A percentile compares a stretch with the other conserved stretches of the same genome.
Conservation (phyloP, 176 grass and related monocot genomes). For the Canna indica region DNA sequence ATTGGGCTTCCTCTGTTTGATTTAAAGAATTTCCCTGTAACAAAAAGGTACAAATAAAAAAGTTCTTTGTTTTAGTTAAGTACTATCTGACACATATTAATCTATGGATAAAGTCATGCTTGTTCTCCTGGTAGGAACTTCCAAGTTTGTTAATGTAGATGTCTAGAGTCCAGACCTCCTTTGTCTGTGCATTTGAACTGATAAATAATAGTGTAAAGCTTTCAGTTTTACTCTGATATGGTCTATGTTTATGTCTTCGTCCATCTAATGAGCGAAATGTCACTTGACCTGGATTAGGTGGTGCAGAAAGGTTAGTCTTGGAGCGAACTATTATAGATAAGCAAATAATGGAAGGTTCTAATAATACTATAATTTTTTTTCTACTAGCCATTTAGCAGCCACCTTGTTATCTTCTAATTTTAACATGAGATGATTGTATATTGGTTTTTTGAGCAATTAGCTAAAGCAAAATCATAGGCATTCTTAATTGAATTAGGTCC, state of each 20-base stretch:
- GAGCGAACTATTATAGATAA: background rate
- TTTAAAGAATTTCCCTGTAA: slow-evolving; percentile 8
- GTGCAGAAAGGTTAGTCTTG: background rate
- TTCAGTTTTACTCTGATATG: background rate
- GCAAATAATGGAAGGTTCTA: too few species aligned
- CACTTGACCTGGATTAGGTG: background rate
- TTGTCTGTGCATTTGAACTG: background rate
- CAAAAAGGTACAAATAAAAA: background rate
- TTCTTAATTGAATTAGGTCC: too few species aligned
- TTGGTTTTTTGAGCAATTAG: too few species aligned
- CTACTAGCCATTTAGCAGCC: too few species aligned
- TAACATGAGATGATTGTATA: too few species aligned
- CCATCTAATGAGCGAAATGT: background rate
- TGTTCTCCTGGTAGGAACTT: background rate
- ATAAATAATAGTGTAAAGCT: background rate
- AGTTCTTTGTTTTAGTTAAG: background rate
- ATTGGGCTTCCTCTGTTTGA: slow-evolving; percentile 1
- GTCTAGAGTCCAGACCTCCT: background rate
- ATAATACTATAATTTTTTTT: too few species aligned
- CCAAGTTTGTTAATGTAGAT: background rate
- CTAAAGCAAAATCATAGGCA: too few species aligned
- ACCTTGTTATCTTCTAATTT: too few species aligned
- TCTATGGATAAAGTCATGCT: background rate
- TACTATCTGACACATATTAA: background rate
- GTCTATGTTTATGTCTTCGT: background rate